Conservation (phyloP, 2,329 filamentous ascomycete genomes). For the Trichoderma sp. region DNA sequence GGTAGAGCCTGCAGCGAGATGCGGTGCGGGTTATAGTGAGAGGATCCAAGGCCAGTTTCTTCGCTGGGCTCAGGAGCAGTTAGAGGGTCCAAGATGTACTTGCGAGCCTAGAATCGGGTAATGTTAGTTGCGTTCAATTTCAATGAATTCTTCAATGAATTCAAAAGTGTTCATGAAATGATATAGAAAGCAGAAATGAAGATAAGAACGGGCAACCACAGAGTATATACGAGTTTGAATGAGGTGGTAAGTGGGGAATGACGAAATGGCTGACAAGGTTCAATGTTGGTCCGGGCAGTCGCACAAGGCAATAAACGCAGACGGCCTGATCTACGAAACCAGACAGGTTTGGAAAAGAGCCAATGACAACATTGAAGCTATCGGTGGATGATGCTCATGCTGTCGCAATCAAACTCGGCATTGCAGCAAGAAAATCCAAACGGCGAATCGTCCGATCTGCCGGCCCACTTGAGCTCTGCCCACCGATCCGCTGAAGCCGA, state of each 20-base stretch:
- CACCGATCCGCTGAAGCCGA: slow-evolving; percentile 10
- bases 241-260: slow-evolving; percentile 14
- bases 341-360: neutral
- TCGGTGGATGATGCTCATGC: neutral
- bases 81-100: slow-evolving; percentile 70
- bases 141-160: neutral
- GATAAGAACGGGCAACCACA: neutral
- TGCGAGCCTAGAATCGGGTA: slow-evolving; percentile 54
- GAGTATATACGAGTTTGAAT: neutral
- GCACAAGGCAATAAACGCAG: neutral
- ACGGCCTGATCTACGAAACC: neutral
- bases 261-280: slow-evolving; percentile 1
- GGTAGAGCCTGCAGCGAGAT: slow-evolving; percentile 18
- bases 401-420: neutral
- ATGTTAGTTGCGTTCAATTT: neutral
- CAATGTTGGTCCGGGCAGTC: neutral
- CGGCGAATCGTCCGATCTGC: slow-evolving; percentile 6
- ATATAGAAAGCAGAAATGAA: neutral
- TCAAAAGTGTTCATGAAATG: neutral
- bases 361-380: neutral
- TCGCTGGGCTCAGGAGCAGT: slow-evolving; percentile 67
- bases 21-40: slow-evolving; percentile 47
- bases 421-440: neutral
- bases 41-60: slow-evolving; percentile 64
- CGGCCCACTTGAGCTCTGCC: neutral